Evolutionary conservation across 140 eudicot genomes (phyloP).

Genomic region (Ambrosia hybrid): DNA sequence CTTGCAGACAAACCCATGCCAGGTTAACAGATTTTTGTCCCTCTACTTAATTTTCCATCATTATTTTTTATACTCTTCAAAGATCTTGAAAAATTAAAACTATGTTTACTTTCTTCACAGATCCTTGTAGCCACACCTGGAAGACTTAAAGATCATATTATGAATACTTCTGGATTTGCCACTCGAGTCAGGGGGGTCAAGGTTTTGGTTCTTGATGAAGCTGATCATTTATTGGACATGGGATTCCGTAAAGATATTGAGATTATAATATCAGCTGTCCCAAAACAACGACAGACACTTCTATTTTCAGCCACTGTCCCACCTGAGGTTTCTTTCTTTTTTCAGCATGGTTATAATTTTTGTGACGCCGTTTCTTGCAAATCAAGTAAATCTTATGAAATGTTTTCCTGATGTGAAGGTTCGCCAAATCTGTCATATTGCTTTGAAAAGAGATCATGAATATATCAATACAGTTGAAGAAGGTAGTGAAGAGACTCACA

Average conservation of each 20-base stretch:
- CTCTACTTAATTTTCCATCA: neutral
- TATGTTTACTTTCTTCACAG: constrained; percentile 32
- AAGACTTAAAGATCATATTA: constrained; percentile 91
- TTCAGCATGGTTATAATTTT: constrained; percentile 23
- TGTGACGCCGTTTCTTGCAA: constrained; percentile 13
- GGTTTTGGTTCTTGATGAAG: constrained; percentile 97
- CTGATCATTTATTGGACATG: constrained; percentile 97
- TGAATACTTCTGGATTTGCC: constrained; percentile 93
- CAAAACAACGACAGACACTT: constrained; percentile 92
- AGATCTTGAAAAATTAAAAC: neutral
- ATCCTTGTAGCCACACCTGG: constrained; percentile 99
- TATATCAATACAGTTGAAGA: constrained; percentile 76
- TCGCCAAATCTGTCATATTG: constrained; percentile 91
- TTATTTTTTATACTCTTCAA: neutral
- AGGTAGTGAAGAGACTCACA: constrained; percentile 91
- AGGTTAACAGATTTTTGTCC: constrained; percentile 49
- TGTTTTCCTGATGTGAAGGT: constrained; percentile 51
- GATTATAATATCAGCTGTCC: constrained; percentile 81
- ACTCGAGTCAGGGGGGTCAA: constrained; percentile 86
- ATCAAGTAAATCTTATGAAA: constrained; percentile 2
- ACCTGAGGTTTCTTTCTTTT: constrained; percentile 67
- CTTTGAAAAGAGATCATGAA: constrained; percentile 91
- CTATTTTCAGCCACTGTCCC: constrained; percentile 96
- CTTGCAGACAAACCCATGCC: constrained; percentile 91
- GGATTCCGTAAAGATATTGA: constrained; percentile 97